A percentile compares a stretch with the other conserved stretches of the same genome.
These are phyloP conservation scores for Rhodomyrtus psidioides DNA, from an alignment of 441 rosid genomes.

Conservation along the genomic window DNA sequence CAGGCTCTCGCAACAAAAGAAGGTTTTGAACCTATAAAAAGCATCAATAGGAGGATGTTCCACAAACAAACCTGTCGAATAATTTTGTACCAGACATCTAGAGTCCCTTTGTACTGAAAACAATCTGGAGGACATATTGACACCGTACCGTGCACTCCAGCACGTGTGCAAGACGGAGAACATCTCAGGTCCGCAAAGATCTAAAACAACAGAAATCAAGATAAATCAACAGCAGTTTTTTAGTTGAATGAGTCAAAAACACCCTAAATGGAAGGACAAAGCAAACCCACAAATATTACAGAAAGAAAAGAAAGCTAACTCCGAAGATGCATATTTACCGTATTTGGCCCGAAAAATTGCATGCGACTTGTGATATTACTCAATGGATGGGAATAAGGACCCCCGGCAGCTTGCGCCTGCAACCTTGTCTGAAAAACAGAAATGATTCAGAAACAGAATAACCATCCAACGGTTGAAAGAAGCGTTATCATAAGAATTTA, in stretches of 20 bases:
- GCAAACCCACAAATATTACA: neutral
- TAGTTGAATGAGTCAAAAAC: neutral
- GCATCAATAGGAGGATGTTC: no score
- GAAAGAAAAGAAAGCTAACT: neutral
- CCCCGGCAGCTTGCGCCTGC: conserved; percentile 98
- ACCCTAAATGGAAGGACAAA: neutral
- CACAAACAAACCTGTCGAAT: conserved; percentile 67
- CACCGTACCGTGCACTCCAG: conserved; percentile 97
- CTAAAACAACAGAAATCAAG: conserved; percentile 26
- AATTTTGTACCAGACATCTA: conserved; percentile 88
- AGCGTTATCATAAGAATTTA: neutral
- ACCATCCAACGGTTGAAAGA: neutral
- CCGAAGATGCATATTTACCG: conserved; percentile 28
- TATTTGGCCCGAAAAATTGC: conserved; percentile 87
- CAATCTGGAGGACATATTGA: conserved; percentile 98
- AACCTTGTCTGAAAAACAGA: conserved; percentile 57
- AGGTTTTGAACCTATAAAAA: neutral
- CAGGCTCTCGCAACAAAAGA: neutral
- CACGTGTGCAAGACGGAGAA: conserved; percentile 93
- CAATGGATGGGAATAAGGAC: conserved; percentile 77
- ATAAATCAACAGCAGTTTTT: neutral
- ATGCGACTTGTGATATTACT: conserved; percentile 72
- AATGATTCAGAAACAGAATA: neutral
- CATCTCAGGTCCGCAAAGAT: conserved; percentile 95
- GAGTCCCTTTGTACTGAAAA: conserved; percentile 89